Evolutionary conservation across 257 asterid species (phyloP).

Genomic region (Apocynum venetum): DNA sequence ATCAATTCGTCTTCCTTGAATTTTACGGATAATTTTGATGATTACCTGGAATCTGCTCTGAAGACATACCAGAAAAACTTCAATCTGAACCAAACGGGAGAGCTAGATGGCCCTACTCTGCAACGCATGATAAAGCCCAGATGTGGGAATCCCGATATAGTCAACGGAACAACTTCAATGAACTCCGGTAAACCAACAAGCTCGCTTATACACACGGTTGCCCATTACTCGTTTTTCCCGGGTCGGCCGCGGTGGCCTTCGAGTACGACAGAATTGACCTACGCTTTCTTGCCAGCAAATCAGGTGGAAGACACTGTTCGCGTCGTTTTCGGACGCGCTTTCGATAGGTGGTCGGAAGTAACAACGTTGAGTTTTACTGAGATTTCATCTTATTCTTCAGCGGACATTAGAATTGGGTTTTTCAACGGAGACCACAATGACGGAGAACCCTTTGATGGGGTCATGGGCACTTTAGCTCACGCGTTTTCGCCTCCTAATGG

Average conservation of each 20-base stretch:
- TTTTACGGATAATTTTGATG: constrained; percentile 69
- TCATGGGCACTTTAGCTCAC: constrained; percentile 78
- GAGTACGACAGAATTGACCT: constrained; percentile 35
- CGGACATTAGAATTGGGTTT: constrained; percentile 62
- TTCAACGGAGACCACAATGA: constrained; percentile 77
- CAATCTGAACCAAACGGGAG: constrained; percentile 63
- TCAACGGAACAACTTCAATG: constrained; percentile 63
- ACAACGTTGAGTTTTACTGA: constrained; percentile 54
- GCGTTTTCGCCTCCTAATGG: constrained; percentile 87
- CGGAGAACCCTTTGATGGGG: constrained; percentile 89
- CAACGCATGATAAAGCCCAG: constrained; percentile 52
- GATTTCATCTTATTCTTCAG: constrained; percentile 32
- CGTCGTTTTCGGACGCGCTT: constrained; percentile 55
- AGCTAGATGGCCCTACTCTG: constrained; percentile 46
- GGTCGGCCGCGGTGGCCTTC: constrained; percentile 71
- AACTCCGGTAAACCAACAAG: constrained; percentile 23
- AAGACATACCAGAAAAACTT: constrained; percentile 64
- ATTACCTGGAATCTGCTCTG: constrained; percentile 46
- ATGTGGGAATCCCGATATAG: constrained; percentile 72
- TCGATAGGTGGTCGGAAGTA: constrained; percentile 87
- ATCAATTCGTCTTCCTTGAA: constrained; percentile 31
- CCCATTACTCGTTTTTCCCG: constrained; percentile 69
- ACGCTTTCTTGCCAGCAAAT: constrained; percentile 55
- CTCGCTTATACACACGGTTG: constrained; percentile 38
- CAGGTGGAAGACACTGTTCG: constrained; percentile 28